A percentile compares a stretch with the other conserved stretches of the same genome.
Conservation (phyloP, 1,139 yeast species). For the Kodamaea fungicola region DNA sequence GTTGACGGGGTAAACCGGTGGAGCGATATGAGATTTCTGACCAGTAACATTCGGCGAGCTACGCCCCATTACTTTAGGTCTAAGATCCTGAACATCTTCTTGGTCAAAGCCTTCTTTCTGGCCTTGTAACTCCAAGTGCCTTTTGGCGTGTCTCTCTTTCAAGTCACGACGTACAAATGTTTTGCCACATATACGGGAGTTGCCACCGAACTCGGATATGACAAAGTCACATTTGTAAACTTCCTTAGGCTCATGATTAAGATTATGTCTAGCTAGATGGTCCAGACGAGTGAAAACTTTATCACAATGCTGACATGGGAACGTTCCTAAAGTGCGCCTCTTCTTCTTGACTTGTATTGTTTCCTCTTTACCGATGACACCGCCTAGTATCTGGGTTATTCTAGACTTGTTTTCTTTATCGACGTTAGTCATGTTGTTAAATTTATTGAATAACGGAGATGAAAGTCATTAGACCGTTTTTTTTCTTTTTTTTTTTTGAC, state of each 20-base stretch:
- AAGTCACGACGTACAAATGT: slow-evolving; percentile 40
- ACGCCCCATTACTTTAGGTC: no score
- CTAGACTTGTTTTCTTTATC: no score
- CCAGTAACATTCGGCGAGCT: no score
- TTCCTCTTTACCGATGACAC: neutral
- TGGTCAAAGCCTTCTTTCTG: neutral
- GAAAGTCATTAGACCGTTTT: no score
- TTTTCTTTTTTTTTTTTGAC: no score
- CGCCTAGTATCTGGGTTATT: no score
- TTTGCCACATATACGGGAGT: slow-evolving; percentile 30
- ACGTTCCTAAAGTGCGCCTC: slow-evolving; percentile 15
- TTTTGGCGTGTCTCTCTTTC: slow-evolving; percentile 34
- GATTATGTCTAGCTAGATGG: slow-evolving; percentile 40
- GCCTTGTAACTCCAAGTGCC: slow-evolving; percentile 24
- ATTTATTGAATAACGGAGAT: no score
- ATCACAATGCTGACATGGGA: slow-evolving; percentile 25
- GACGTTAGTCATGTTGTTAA: no score
- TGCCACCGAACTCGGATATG: slow-evolving; percentile 21
- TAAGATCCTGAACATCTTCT: no score
- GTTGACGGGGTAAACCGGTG: no score
- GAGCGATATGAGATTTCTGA: no score
- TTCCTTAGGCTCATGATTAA: slow-evolving; percentile 39
- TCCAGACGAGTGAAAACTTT: slow-evolving; percentile 43
- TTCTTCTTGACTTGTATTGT: slow-evolving; percentile 6
- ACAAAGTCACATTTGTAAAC: slow-evolving; percentile 32